phyloP scores from a whole-genome alignment of 2,329 filamentous ascomycete species.

The Grosmannia huntii region DNA sequence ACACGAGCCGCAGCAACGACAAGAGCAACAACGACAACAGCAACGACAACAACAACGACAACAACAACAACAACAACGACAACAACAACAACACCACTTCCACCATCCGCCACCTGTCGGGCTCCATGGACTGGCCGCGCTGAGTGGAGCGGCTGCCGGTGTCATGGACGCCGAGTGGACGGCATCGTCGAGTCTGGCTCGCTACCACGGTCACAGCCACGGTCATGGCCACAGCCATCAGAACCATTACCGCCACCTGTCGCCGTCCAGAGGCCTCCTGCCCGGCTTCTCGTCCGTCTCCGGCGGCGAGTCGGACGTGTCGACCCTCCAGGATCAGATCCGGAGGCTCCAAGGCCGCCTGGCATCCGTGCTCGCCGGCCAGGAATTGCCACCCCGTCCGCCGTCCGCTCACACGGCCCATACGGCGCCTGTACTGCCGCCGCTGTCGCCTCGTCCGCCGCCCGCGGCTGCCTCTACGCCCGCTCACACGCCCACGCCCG shows the following conservation, averaged over 20 bases:
- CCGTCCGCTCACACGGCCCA: neutral
- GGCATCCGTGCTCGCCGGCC: constrained; percentile 14
- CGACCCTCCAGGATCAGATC: constrained; percentile 26
- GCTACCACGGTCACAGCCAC: neutral
- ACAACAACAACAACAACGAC: neutral
- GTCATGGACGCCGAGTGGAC: neutral
- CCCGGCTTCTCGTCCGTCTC: neutral
- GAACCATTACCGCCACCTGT: too few relatives aligned
- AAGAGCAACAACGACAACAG: neutral
- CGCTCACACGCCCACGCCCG: neutral
- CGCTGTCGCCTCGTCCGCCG: neutral
- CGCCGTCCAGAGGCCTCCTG: too few relatives aligned
- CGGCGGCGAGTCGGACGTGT: constrained; percentile 18
- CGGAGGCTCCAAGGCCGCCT: constrained; percentile 31
- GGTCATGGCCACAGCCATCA: too few relatives aligned
- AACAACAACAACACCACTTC: too few relatives aligned
- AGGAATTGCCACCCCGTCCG: neutral
- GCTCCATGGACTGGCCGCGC: neutral
- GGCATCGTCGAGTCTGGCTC: neutral
- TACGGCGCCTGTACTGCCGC: neutral
- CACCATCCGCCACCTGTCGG: neutral
- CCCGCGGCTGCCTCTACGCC: neutral
- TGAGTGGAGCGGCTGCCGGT: neutral
- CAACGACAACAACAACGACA: neutral
- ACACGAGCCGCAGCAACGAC: neutral